Evolutionary conservation across 2,329 filamentous ascomycete genomes (phyloP), one percentile per base, ranked within the genome.

Genomic region (Alternaria sp.): DNA sequence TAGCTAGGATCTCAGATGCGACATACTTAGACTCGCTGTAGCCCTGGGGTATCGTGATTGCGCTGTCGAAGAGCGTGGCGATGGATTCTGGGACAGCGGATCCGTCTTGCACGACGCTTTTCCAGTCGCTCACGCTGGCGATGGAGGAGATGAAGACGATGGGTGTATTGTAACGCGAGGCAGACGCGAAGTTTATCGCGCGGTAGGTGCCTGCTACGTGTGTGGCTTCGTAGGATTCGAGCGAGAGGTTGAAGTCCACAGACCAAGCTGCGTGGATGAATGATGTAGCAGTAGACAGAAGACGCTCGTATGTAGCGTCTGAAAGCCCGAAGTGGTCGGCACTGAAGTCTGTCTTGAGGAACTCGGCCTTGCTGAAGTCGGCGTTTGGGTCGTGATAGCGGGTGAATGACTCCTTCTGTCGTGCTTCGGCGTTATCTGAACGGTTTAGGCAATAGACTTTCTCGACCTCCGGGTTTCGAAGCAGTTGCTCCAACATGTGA

Each of bases 251-350:
- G 78, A 88, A 88, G 72, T 88, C 86, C 26, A 87, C 86, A 2
- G 83, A 75, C 86, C 86, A 87, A 0, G 85, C 84, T 65, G 80
- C 81, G 75, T 87, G 85, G 28, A 87, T 84, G 25, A 87, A 79
- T 10, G 71, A 71, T 0, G 81, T 81, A 1, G 85, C 71, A 1
- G 58, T 67, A 2, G 53, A 49, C 4, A 58, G 60, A 6, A 76
- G 55, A 0, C 20, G 21, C 26, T 61, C 25, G 59, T 69, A 71
- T 2, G 50, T 76, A 65, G 4, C 56, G 49, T 37, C 62, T 57
- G 70, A 51, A 0, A 86, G 75, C 8, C 84, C 84, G 6, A 86
- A 77, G n/a, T 79, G 59, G 1, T 61, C 57, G 6, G 58, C 12
- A 10, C 61, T 26, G 18, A 60, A 60, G 20, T 56, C 58, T 3